Evolutionary conservation across 1,139 yeast genomes (phyloP).

Genomic region (Yamadazyma sp.): DNA sequence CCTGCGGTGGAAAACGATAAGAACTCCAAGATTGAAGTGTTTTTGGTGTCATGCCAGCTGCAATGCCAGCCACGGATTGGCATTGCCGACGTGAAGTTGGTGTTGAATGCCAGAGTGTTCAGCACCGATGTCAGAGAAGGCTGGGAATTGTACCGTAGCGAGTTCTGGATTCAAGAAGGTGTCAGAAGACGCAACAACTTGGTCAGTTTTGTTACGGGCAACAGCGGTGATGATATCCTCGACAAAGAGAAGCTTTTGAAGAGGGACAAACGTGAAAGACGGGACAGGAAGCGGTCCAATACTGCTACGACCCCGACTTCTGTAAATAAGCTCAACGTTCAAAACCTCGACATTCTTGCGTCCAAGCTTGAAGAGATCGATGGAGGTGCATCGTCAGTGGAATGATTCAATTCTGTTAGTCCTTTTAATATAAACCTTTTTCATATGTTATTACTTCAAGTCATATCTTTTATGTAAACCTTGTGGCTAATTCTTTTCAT

Average conservation of each 20-base stretch:
- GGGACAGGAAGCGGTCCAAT: slow-evolving; percentile 32
- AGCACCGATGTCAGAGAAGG: slow-evolving; percentile 84
- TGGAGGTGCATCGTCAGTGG: no score
- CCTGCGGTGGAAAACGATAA: slow-evolving; percentile 34
- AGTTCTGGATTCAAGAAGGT: slow-evolving; percentile 89
- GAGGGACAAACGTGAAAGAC: slow-evolving; percentile 38
- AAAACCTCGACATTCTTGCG: slow-evolving; percentile 24
- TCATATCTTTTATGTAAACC: no score
- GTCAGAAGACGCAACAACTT: slow-evolving; percentile 58
- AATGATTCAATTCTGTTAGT: no score
- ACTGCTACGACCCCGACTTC: slow-evolving; percentile 13
- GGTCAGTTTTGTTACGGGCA: slow-evolving; percentile 32
- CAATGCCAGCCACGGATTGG: slow-evolving; percentile 50
- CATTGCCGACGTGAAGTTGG: slow-evolving; percentile 61
- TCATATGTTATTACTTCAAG: no score
- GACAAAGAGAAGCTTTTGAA: slow-evolving; percentile 30
- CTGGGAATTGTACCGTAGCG: slow-evolving; percentile 93
- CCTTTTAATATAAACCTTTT: neutral
- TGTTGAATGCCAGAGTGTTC: slow-evolving; percentile 78
- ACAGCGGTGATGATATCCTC: slow-evolving; percentile 15
- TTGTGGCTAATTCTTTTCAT: no score
- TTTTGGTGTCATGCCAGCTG: slow-evolving; percentile 44
- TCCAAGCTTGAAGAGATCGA: slow-evolving; percentile 13
- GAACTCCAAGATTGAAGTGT: slow-evolving; percentile 39
- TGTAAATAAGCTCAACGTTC: slow-evolving; percentile 25